Evolutionary conservation across 1,284 basidiomycete species (phyloP).

Genomic region (Microbotryum saponariae): DNA sequence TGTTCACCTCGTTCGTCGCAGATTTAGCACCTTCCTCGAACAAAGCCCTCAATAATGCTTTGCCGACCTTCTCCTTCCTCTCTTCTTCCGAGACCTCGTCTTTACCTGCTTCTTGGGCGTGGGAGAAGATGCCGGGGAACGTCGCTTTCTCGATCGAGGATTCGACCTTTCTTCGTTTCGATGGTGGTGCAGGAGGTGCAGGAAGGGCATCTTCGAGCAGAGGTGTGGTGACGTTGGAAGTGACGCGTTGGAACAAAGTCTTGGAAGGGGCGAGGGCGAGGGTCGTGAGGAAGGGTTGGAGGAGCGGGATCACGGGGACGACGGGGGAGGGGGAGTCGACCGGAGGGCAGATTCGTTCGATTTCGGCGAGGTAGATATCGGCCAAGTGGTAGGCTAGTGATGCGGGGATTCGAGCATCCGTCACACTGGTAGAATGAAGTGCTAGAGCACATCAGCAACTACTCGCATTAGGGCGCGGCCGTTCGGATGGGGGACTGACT

Average conservation of each 20-base stretch:
- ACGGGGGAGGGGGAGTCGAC: conserved; percentile 34
- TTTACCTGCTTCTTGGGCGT: conserved; percentile 44
- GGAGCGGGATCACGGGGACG: conserved; percentile 52
- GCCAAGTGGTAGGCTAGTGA: conserved; percentile 77
- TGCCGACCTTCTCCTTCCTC: conserved; percentile 46
- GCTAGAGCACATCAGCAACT: background rate
- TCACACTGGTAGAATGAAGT: conserved; percentile 48
- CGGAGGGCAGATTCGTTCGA: conserved; percentile 59
- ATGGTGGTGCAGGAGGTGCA: conserved; percentile 33
- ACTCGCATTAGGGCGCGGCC: background rate
- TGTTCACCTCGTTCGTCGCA: conserved; percentile 65
- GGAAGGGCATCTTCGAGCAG: conserved; percentile 50
- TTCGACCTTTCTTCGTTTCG: conserved; percentile 46
- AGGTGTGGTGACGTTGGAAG: conserved; percentile 58
- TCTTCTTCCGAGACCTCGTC: conserved; percentile 43
- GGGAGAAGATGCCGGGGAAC: conserved; percentile 42
- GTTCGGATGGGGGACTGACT: conserved; percentile 48
- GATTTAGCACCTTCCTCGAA: conserved; percentile 69
- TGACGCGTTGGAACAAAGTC: conserved; percentile 60
- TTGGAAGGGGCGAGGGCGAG: conserved; percentile 58
- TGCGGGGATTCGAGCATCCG: conserved; percentile 64
- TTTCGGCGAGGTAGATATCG: conserved; percentile 85
- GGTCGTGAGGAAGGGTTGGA: conserved; percentile 61
- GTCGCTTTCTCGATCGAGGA: conserved; percentile 44
- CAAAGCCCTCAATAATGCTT: conserved; percentile 55